A percentile compares a stretch with the other conserved stretches of the same genome.
Evolutionary conservation across 2,329 filamentous ascomycete genomes (phyloP).

Genomic region (Fusarium sp.): DNA sequence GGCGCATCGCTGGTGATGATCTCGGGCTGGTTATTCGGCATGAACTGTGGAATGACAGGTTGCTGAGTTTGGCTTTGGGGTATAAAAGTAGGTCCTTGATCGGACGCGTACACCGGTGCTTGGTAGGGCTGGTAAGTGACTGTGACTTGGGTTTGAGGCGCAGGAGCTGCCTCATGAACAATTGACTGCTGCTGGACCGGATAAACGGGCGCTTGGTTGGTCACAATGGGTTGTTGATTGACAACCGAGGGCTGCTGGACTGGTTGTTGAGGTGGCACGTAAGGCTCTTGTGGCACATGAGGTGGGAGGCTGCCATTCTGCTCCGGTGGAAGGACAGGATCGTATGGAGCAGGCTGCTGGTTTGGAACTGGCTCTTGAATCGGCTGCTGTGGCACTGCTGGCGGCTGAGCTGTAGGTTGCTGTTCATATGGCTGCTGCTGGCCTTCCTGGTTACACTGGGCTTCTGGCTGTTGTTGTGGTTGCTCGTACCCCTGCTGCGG

Average conservation of each 20-base stretch:
- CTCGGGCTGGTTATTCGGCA: slow-evolving; percentile 34
- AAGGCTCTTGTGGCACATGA: neutral
- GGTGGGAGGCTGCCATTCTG: slow-evolving; percentile 12
- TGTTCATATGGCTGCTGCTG: slow-evolving; percentile 29
- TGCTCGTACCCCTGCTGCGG: slow-evolving; percentile 5
- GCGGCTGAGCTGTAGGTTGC: neutral
- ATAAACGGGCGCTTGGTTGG: slow-evolving; percentile 14
- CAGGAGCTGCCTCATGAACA: slow-evolving; percentile 16
- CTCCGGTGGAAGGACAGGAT: neutral
- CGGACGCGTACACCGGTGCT: slow-evolving; percentile 6
- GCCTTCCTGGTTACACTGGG: slow-evolving; percentile 1
- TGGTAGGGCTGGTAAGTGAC: slow-evolving; percentile 26
- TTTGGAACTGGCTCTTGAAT: neutral
- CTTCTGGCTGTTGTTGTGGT: slow-evolving; percentile 10
- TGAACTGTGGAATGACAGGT: neutral
- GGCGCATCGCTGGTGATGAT: slow-evolving; percentile 33
- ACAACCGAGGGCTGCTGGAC: slow-evolving; percentile 6
- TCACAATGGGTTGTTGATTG: neutral
- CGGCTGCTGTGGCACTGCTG: slow-evolving; percentile 19
- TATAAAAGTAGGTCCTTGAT: neutral
- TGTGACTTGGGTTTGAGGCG: slow-evolving; percentile 20
- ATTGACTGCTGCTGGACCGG: slow-evolving; percentile 11
- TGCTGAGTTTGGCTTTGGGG: neutral
- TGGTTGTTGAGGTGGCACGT: neutral
- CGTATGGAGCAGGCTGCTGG: neutral